Percentiles rank a stretch among this genome's conserved stretches.
Conservation (phyloP, 1,284 basidiomycete genomes). For the Microbotryum saponariae region DNA sequence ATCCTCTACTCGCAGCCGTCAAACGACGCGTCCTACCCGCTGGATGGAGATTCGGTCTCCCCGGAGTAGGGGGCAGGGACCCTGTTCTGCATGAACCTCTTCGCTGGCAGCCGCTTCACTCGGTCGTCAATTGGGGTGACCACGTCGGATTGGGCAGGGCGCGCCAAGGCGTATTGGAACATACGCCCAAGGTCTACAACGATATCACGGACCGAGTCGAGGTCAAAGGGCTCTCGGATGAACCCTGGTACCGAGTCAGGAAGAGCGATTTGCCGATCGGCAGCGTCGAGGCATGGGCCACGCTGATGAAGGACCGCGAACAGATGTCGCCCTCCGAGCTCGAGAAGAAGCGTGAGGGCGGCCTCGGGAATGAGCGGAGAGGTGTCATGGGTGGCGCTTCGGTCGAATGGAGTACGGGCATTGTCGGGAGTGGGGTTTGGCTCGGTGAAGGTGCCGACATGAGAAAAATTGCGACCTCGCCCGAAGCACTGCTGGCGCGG, state of each 20-base stretch:
- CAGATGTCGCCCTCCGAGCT: neutral
- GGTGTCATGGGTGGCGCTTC: slow-evolving; percentile 18
- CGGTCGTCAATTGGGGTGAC: slow-evolving; percentile 7
- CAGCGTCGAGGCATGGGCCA: neutral
- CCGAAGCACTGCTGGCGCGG: neutral
- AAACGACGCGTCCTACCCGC: too few relatives aligned
- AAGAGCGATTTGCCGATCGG: neutral
- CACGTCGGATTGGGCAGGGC: slow-evolving; percentile 16
- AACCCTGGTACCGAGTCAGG: neutral
- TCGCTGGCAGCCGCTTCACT: too few relatives aligned
- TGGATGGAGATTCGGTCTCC: too few relatives aligned
- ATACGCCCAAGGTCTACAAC: slow-evolving; percentile 10
- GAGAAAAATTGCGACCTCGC: slow-evolving; percentile 10
- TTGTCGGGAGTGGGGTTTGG: slow-evolving; percentile 18
- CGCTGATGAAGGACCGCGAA: neutral
- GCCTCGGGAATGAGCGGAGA: too few relatives aligned
- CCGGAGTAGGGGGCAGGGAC: too few relatives aligned
- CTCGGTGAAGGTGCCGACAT: slow-evolving; percentile 23
- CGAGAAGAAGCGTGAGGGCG: too few relatives aligned
- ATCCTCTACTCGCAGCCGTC: too few relatives aligned
- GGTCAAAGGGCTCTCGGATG: too few relatives aligned
- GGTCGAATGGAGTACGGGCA: slow-evolving; percentile 18
- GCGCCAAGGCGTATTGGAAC: slow-evolving; percentile 3
- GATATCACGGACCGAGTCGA: slow-evolving; percentile 12
- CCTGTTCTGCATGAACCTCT: too few relatives aligned